Evolutionary conservation across 2,329 filamentous ascomycete genomes (phyloP).

Genomic region (Lachnellula arida): DNA sequence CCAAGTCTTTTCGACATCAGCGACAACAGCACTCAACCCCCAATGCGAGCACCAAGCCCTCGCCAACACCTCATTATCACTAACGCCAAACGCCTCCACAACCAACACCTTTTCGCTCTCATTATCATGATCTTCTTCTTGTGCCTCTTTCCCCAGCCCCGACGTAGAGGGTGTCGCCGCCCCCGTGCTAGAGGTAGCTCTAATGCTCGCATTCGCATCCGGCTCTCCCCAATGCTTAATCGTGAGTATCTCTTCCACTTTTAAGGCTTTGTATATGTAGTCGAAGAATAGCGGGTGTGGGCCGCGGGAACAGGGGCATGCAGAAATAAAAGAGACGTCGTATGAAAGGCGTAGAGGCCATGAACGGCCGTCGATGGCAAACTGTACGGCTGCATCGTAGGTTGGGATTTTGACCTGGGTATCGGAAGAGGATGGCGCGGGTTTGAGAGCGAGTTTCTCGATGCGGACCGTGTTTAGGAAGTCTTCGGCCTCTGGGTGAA

Average conservation of each 20-base stretch:
- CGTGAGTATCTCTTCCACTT: slow-evolving; percentile 60
- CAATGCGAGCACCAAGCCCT: slow-evolving; percentile 74
- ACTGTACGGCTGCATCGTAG: slow-evolving; percentile 58
- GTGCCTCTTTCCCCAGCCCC: slow-evolving; percentile 4
- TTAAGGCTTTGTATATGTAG: slow-evolving; percentile 56
- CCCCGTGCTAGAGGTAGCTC: neutral
- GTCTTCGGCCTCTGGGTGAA: slow-evolving; percentile 48
- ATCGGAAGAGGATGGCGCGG: slow-evolving; percentile 32
- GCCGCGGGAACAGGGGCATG: slow-evolving; percentile 58
- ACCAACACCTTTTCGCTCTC: slow-evolving; percentile 64
- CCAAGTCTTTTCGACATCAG: slow-evolving; percentile 63
- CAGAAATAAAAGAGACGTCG: slow-evolving; percentile 62
- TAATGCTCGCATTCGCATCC: slow-evolving; percentile 1
- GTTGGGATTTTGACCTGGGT: slow-evolving; percentile 36
- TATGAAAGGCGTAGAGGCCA: slow-evolving; percentile 60
- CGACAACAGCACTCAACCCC: slow-evolving; percentile 66
- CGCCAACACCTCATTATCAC: slow-evolving; percentile 71
- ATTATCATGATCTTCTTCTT: slow-evolving; percentile 39
- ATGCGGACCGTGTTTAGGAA: slow-evolving; percentile 63
- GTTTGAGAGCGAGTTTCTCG: slow-evolving; percentile 59
- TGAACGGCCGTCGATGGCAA: slow-evolving; percentile 58
- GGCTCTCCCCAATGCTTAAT: slow-evolving; percentile 57
- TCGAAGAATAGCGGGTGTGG: slow-evolving; percentile 70
- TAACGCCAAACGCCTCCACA: slow-evolving; percentile 67
- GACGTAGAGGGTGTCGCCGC: neutral